phyloP scores from a whole-genome alignment of 192 early-diverging fungal species.

The Rhizophagus sp. region DNA sequence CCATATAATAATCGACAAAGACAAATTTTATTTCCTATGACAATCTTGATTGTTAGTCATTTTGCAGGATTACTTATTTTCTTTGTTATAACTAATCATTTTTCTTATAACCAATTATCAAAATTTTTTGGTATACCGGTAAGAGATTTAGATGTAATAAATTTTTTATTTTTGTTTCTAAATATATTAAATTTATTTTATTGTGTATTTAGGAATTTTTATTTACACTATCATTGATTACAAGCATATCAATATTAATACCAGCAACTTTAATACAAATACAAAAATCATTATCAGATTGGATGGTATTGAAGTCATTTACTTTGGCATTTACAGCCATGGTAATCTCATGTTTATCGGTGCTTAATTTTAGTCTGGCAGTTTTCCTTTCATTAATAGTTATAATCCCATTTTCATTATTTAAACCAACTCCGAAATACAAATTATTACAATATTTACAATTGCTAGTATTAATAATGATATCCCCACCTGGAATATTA shows the following conservation, averaged over 20 bases:
- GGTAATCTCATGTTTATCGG: slow-evolving; percentile 62
- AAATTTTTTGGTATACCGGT: slow-evolving; percentile 14
- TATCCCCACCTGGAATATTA: slow-evolving; percentile 58
- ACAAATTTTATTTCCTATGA: slow-evolving; percentile 33
- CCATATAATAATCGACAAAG: slow-evolving; percentile 36
- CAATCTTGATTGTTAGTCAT: slow-evolving; percentile 34
- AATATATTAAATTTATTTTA: background rate
- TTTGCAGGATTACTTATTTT: slow-evolving; percentile 39
- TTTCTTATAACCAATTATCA: background rate
- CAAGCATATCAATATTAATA: slow-evolving; percentile 33
- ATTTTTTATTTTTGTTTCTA: background rate
- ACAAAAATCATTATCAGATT: slow-evolving; percentile 55
- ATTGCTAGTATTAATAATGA: slow-evolving; percentile 46
- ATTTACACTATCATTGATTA: slow-evolving; percentile 14
- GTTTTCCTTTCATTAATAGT: slow-evolving; percentile 57
- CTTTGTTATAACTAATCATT: slow-evolving; percentile 30
- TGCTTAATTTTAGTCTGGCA: slow-evolving; percentile 75
- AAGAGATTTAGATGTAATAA: background rate
- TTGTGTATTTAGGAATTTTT: slow-evolving; percentile 24
- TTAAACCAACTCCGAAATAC: slow-evolving; percentile 41
- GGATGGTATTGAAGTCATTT: slow-evolving; percentile 56
- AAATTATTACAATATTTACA: slow-evolving; percentile 37
- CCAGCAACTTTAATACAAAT: slow-evolving; percentile 33
- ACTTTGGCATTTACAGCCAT: slow-evolving; percentile 57
- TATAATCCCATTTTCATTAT: slow-evolving; percentile 61